phyloP scores from a whole-genome alignment of 192 early-diverging fungal species.

The Linderina pennispora region DNA sequence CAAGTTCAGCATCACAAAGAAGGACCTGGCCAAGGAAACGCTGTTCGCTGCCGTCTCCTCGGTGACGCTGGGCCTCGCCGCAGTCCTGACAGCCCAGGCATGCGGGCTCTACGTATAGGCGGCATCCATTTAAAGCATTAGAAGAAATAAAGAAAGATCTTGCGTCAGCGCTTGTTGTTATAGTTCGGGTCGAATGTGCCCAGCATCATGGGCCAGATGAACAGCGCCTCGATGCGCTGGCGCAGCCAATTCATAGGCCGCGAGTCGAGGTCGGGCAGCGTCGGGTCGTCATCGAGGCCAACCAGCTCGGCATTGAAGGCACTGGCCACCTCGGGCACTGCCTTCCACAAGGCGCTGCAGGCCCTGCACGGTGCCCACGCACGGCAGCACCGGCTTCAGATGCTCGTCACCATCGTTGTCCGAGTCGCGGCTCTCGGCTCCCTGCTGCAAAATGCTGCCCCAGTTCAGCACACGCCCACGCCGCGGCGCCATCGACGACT shows the following conservation, averaged over 20 bases:
- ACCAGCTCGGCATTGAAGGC: conserved; percentile 43
- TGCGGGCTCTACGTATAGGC: conserved; percentile 33
- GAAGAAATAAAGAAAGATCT: neutral
- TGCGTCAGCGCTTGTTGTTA: neutral
- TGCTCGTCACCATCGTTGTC: conserved; percentile 11
- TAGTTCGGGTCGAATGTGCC: conserved; percentile 24
- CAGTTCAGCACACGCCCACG: conserved; percentile 46
- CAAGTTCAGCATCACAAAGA: conserved; percentile 25
- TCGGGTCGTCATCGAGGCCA: conserved; percentile 26
- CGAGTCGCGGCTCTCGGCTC: conserved; percentile 16
- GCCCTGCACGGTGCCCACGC: conserved; percentile 16
- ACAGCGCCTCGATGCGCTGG: conserved; percentile 38
- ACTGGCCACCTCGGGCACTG: conserved; percentile 30
- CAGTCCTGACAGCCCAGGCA: conserved; percentile 23
- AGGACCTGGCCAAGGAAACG: conserved; percentile 13
- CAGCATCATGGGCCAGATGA: conserved; percentile 43
- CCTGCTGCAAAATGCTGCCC: conserved; percentile 30
- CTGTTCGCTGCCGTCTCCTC: conserved; percentile 29
- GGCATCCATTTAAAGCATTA: too few relatives aligned
- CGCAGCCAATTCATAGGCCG: conserved; percentile 31
- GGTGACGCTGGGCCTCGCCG: conserved; percentile 30
- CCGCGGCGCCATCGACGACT: conserved; percentile 12
- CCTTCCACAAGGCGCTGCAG: conserved; percentile 27
- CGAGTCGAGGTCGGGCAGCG: conserved; percentile 19
- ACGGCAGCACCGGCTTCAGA: conserved; percentile 34